Evolutionary conservation across 108 stramenopile species (phyloP), one percentile per base, ranked within the genome.

Genomic region (Thalassiosira profunda): DNA sequence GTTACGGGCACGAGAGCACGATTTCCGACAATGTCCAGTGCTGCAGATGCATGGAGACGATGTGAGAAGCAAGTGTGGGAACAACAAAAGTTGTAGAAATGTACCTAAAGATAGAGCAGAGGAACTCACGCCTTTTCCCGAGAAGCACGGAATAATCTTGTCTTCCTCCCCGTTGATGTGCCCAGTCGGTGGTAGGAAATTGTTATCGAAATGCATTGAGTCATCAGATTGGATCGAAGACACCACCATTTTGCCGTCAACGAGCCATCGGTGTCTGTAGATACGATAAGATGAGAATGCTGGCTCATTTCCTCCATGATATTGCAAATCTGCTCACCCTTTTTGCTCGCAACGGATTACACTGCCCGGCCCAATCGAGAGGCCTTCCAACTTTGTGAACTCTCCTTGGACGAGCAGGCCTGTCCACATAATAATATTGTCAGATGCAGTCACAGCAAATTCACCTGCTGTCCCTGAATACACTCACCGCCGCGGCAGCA

Each of bases 71-170:
- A n/a, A n/a, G n/a, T n/a, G n/a, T n/a, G n/a, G n/a, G n/a, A n/a
- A n/a, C n/a, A n/a, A n/a, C n/a, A n/a, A n/a, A n/a, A n/a, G n/a
- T n/a, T n/a, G n/a, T n/a, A n/a, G n/a, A n/a, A n/a, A n/a, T n/a
- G n/a, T n/a, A n/a, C n/a, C n/a, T n/a, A n/a, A n/a, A n/a, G n/a
- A n/a, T n/a, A n/a, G n/a, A n/a, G n/a, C n/a, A n/a, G n/a, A n/a
- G n/a, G n/a, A n/a, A n/a, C n/a, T n/a, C n/a, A n/a, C n/a, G n/a
- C 79, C 79, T 42, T 75, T 80, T 10, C 73, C 79, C 26, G 68
- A 70, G 43, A 80, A 75, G 17, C 74, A 73, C 10, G 79, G 79
- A 47, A 74, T 60, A 31, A 79, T 63, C 23, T 48, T 44, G 34
- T 71, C 70, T 37, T 66, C 70, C 42, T 79, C 70, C 20, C 74